Evolutionary conservation across 2,329 filamentous ascomycete species (phyloP).

Genomic region (Aspergillus fumigatiaffinis): DNA sequence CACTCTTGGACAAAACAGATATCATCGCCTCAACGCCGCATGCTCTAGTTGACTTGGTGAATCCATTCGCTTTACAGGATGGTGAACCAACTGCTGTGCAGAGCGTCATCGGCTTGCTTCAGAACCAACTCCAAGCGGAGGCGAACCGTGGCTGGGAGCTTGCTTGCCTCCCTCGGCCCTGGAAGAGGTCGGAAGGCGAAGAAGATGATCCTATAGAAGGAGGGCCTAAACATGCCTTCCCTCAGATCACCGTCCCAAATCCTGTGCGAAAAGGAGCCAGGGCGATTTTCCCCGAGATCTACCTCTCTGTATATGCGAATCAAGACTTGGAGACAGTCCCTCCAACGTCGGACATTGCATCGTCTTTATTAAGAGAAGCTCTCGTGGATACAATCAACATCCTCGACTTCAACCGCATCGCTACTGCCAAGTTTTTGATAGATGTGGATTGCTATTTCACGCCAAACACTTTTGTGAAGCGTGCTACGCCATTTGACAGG

Average conservation of each 20-base stretch:
- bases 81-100: constrained; percentile 60
- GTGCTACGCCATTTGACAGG: constrained; percentile 87
- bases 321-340: constrained; percentile 90
- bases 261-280: constrained; percentile 70
- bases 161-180: constrained; percentile 56
- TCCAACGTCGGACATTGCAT: constrained; percentile 67
- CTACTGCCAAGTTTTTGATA: constrained; percentile 82
- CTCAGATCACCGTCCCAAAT: constrained; percentile 69
- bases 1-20: constrained; percentile 87
- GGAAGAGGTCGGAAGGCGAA: constrained; percentile 40
- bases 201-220: constrained; percentile 57
- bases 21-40: constrained; percentile 89
- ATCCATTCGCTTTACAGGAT: constrained; percentile 67
- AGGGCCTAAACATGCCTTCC: constrained; percentile 70
- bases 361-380: constrained; percentile 78
- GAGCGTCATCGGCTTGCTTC: constrained; percentile 75
- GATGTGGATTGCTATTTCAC: constrained; percentile 95
- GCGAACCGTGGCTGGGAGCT: constrained; percentile 71
- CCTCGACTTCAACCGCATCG: constrained; percentile 85
- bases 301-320: constrained; percentile 84
- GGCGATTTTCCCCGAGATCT: constrained; percentile 85
- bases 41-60: constrained; percentile 76
- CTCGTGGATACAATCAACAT: constrained; percentile 91
- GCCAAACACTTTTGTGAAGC: constrained; percentile 84
- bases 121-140: constrained; percentile 80